Base-by-base conservation (phyloP, 2,329 filamentous ascomycete species). In the Neofusicoccum ribis region DNA sequence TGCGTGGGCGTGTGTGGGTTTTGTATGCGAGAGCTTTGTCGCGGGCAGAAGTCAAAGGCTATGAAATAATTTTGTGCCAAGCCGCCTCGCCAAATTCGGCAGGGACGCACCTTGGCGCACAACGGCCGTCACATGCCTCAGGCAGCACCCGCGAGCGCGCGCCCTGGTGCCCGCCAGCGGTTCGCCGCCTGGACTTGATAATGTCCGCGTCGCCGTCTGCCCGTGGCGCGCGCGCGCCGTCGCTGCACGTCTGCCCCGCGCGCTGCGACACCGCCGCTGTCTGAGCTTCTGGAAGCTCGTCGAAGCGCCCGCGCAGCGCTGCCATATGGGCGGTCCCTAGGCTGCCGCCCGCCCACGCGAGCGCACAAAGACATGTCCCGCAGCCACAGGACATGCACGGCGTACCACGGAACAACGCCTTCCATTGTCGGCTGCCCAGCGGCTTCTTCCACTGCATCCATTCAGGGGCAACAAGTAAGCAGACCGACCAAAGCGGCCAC, bases 51-150 rank as follows among this genome's bases (percentile, higher is more conserved):
- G 51, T 41, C 43, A 52, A 54, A 47, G 50, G 50, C 62, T 64
- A 64, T 64, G 62, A 64, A 64, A 64, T 64, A 64, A 64, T 64
- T 64, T 64, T 64, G 62, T 64, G 62, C 62, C 62, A 56, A 64
- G 62, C 62, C 62, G 62, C 62, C 51, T 64, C 51, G 51, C 62
- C 62, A 56, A 50, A 64, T 58, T 64, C 50, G 62, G 62, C 41
- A 64, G 62, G 50, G 50, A 47, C 62, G 51, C 14, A 39, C 62
- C 62, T 58, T 64, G 62, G 62, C 62, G 51, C 62, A 47, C 62
- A 64, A 52, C 62, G 41, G 41, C 39, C 39, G 41, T 43, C 14
- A 5, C 23, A 31, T 59, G 54, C 54, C 54, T 59, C 39, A 59
- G 54, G 54, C 54, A 46, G 23, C 47, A 31, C 9, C 3, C 47